Conservation (phyloP, 169 alveolate genomes). For the Ichthyophthirius multifiliis region DNA sequence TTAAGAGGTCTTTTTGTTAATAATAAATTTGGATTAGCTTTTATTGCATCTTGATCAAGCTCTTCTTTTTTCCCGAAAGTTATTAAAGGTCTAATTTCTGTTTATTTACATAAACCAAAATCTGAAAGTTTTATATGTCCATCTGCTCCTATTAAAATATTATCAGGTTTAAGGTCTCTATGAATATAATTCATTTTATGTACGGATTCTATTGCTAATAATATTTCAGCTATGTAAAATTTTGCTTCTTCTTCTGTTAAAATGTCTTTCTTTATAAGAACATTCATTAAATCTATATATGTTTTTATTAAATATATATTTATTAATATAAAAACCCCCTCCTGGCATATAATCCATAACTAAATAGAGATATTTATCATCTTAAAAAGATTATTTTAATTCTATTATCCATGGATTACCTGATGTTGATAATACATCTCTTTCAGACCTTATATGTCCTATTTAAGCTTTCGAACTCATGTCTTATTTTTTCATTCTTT, state of each 20-base stretch:
- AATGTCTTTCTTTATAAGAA: constrained; percentile 81
- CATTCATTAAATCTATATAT: constrained; percentile 73
- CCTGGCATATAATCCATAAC: constrained; percentile 85
- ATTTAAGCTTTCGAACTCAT: constrained; percentile 78
- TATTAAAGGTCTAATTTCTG: constrained; percentile 38
- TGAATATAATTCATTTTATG: constrained; percentile 78
- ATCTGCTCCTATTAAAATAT: constrained; percentile 64
- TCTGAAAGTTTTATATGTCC: constrained; percentile 86
- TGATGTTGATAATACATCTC: constrained; percentile 65
- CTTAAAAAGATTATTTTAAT: constrained; percentile 71
- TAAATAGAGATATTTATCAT: constrained; percentile 69
- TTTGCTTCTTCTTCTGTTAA: constrained; percentile 76
- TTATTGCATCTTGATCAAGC: not conserved
- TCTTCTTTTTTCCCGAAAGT: constrained; percentile 28
- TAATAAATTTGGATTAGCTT: not conserved
- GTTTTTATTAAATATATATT: not conserved
- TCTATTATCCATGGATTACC: constrained; percentile 79
- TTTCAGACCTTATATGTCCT: constrained; percentile 77
- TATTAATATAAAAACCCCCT: constrained; percentile 34
- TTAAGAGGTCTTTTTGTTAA: constrained; percentile 21
- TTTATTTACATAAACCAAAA: constrained; percentile 82
- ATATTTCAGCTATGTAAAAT: constrained; percentile 76
- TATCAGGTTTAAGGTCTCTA: constrained; percentile 82
- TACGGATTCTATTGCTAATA: constrained; percentile 73
- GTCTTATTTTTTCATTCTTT: constrained; percentile 80